Percentiles rank a stretch among this genome's conserved stretches.
Evolutionary conservation across 192 early-diverging fungal species (phyloP).

Genomic region (Rhizoclosmatium sp.): DNA sequence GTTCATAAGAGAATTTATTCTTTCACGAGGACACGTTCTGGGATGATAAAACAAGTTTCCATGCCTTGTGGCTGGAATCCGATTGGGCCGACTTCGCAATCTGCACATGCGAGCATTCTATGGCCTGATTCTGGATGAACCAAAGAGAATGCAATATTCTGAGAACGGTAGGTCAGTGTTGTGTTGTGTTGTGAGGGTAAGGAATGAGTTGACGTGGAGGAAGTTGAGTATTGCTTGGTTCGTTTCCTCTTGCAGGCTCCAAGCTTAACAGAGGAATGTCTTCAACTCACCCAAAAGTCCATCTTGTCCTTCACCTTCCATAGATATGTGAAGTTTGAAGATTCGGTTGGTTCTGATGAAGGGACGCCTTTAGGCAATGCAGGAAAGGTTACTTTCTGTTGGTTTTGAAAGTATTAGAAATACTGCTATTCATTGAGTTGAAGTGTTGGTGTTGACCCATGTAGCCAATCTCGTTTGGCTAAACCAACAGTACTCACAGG

Average conservation of each 20-base stretch:
- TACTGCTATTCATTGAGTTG: neutral
- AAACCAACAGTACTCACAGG: neutral
- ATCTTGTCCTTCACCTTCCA: slow-evolving; percentile 18
- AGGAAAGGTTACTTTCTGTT: slow-evolving; percentile 10
- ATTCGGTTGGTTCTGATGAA: neutral
- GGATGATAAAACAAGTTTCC: slow-evolving; percentile 25
- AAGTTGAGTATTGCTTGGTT: no score
- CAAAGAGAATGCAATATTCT: slow-evolving; percentile 13
- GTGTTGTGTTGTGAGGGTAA: no score
- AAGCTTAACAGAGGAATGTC: no score
- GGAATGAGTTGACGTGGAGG: no score
- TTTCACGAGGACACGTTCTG: slow-evolving; percentile 9
- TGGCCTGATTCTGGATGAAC: neutral
- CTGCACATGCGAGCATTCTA: slow-evolving; percentile 30
- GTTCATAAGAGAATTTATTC: neutral
- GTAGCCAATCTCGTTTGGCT: neutral
- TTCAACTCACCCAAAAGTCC: slow-evolving; percentile 9
- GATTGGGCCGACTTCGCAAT: slow-evolving; percentile 18
- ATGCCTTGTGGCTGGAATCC: slow-evolving; percentile 19
- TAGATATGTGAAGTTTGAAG: slow-evolving; percentile 3
- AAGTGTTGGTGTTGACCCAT: neutral
- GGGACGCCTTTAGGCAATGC: neutral
- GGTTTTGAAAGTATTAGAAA: neutral
- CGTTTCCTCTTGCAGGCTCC: no score
- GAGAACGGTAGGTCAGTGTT: neutral